Conservation (phyloP, 2,329 filamentous ascomycete genomes). For the Trichoderma asperellum region DNA sequence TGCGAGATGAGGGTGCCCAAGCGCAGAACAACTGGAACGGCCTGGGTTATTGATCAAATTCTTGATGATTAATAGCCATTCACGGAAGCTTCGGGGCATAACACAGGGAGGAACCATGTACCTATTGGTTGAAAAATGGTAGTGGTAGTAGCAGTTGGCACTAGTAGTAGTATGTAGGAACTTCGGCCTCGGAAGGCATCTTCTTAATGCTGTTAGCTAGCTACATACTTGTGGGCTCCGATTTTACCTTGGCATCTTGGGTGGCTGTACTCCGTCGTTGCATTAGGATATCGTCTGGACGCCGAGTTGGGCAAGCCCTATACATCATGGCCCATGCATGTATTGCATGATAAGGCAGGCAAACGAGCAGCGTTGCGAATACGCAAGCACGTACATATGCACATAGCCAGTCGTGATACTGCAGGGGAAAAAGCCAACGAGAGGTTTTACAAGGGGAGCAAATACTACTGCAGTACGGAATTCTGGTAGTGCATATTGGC, state of each 20-base stretch:
- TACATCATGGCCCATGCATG: neutral
- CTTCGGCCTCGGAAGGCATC: neutral
- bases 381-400: neutral
- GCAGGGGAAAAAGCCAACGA: conserved; percentile 1
- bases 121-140: neutral
- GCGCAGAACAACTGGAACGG: neutral
- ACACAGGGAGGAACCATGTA: neutral
- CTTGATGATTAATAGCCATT: neutral
- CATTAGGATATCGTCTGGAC: neutral
- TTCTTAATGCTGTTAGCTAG: neutral
- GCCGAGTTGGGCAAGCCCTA: conserved; percentile 5
- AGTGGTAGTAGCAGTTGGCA: neutral
- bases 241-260: neutral
- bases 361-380: neutral
- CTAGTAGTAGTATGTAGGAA: neutral
- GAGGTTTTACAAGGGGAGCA: neutral
- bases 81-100: conserved; percentile 4
- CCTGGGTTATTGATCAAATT: neutral
- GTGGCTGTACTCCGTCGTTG: neutral
- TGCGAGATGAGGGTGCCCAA: neutral
- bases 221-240: neutral
- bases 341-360: neutral
- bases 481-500: neutral
- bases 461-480: neutral
- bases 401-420: neutral